Base-by-base conservation (phyloP, 1,284 basidiomycete genomes). In the Malassezia yamatoensis region DNA sequence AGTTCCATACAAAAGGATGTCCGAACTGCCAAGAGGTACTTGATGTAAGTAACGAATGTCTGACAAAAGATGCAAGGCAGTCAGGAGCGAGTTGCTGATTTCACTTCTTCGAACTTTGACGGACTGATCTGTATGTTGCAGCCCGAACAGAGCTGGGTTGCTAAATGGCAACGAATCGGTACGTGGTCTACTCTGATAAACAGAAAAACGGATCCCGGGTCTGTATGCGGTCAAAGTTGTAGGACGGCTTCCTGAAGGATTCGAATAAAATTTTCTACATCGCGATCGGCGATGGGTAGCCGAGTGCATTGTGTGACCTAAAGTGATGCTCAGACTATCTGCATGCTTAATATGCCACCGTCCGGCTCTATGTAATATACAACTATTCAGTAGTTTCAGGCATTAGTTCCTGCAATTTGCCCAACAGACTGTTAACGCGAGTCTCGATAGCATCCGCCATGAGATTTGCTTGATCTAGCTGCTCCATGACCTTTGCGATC, bases 21-120 rank as follows among this genome's bases (percentile, higher is more conserved):
- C 93, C 93, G 37, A 98, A 98, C 74, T 98, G 93, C 76, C 93
- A 98, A 68, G 87, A 93, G 67, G 81, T 93, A 64, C 83, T 96
- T 75, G 86, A 91, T 79, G 93, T 90, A 55, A 43, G 79, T 73
- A 16, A 10, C 29, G 12, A 36, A 18, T 10, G 33, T 44, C 5
- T 34, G 34, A 15, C 51, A 7, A 29, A 29, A 96, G 90, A 87
- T 96, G 84, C 88, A 88, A 77, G 85, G 85, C 21, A 86, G 83
- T 58, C 80, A 82, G 13, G 91, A 96, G 63, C 82, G 88, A 35
- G 88, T 96, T 33, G 78, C 82, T 11, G 80, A 83, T 54, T 96
- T 90, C 77, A 98, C 93, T 9, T 93, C 89, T n/a, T 85, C 86
- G 1, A 85, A 88, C 63, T 98, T 87, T 68, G 93, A 96, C 69